Evolutionary conservation across 1,139 yeast species (phyloP).

Genomic region (Lodderomyces theae): DNA sequence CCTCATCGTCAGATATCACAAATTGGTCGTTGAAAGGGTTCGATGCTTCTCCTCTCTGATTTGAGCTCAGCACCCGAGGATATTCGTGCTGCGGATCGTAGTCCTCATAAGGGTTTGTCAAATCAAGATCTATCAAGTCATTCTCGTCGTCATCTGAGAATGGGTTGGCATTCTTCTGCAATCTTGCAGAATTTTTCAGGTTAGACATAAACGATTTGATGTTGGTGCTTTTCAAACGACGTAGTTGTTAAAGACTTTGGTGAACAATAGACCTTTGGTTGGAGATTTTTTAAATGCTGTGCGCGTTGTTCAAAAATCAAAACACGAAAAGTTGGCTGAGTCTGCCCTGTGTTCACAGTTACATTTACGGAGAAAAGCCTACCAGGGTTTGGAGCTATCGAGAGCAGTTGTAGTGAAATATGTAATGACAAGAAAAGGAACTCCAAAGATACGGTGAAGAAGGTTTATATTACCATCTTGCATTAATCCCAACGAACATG

Average conservation of each 20-base stretch:
- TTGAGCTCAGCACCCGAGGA: conserved; percentile 9
- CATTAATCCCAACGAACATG: no score
- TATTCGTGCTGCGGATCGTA: conserved; percentile 13
- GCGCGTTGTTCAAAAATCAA: neutral
- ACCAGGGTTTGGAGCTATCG: no score
- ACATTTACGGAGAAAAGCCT: no score
- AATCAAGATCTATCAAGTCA: conserved; percentile 35
- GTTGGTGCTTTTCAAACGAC: neutral
- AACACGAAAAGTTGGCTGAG: conserved; percentile 1
- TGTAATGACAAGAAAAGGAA: no score
- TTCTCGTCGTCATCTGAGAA: conserved; percentile 19
- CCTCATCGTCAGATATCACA: conserved; percentile 35
- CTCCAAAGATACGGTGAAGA: no score
- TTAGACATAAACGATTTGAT: neutral
- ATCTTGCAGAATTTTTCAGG: neutral
- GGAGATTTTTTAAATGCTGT: no score
- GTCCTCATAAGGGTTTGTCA: conserved; percentile 16
- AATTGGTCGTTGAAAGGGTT: conserved; percentile 26
- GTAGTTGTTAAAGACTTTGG: no score
- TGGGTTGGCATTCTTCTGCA: conserved; percentile 17
- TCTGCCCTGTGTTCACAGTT: no score
- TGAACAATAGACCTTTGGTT: no score
- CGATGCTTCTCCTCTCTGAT: conserved; percentile 1
- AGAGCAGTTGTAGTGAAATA: neutral
- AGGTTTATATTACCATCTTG: no score